Conservation (phyloP, 306 rosid species). For the Herpetospermum pedunculosum region DNA sequence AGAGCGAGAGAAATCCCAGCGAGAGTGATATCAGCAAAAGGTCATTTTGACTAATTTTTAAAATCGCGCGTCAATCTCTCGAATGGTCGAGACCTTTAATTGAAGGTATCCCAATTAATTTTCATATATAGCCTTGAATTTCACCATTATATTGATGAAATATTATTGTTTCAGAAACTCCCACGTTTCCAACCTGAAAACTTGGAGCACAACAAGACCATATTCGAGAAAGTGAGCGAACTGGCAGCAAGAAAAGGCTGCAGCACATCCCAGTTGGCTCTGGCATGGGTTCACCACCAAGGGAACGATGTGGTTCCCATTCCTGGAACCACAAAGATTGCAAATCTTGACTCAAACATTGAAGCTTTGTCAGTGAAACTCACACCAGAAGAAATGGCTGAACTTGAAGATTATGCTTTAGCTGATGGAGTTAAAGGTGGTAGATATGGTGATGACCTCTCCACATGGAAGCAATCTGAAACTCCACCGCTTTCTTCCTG, state of each 20-base stretch:
- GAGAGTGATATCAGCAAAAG: too few relatives aligned
- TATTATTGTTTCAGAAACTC: slow-evolving; percentile 1
- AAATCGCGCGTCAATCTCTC: too few relatives aligned
- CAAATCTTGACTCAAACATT: slow-evolving; percentile 46
- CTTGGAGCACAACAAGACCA: slow-evolving; percentile 35
- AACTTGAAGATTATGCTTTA: slow-evolving; percentile 43
- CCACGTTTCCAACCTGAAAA: slow-evolving; percentile 23
- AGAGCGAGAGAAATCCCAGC: too few relatives aligned
- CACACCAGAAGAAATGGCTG: slow-evolving; percentile 41
- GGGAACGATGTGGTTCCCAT: slow-evolving; percentile 18
- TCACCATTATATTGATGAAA: too few relatives aligned
- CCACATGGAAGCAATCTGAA: slow-evolving; percentile 34
- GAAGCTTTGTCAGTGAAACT: slow-evolving; percentile 52
- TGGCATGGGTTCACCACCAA: slow-evolving; percentile 23
- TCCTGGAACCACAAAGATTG: slow-evolving; percentile 73
- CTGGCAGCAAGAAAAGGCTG: slow-evolving; percentile 23
- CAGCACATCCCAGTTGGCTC: slow-evolving; percentile 16
- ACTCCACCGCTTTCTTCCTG: slow-evolving; percentile 49
- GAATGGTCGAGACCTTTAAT: too few relatives aligned
- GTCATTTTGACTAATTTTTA: too few relatives aligned
- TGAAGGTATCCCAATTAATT: too few relatives aligned
- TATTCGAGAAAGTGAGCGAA: slow-evolving; percentile 45
- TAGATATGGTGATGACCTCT: background rate
- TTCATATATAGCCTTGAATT: too few relatives aligned
- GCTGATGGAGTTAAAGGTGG: slow-evolving; percentile 36